Percentiles rank a stretch among this genome's conserved stretches.
Evolutionary conservation across 2,329 filamentous ascomycete genomes (phyloP).

Genomic region (Cryoendolithus antarcticus): DNA sequence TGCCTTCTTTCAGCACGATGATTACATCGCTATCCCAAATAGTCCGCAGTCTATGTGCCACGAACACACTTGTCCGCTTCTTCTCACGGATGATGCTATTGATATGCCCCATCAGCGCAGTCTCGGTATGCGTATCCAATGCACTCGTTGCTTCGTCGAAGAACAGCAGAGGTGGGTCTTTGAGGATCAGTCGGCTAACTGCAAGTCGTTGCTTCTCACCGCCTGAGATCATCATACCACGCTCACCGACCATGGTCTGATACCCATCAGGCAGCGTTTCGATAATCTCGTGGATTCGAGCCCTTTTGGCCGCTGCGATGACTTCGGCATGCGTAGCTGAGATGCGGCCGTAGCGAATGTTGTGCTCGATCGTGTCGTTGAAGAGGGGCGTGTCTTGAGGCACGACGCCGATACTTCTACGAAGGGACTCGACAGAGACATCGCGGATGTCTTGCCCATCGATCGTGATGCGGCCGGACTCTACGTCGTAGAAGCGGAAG

Average conservation of each 20-base stretch:
- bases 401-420: conserved; percentile 81
- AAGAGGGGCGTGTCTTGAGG: conserved; percentile 95
- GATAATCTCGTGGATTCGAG: conserved; percentile 75
- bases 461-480: conserved; percentile 73
- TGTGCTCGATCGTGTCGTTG: conserved; percentile 91
- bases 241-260: conserved; percentile 79
- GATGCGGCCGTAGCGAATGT: conserved; percentile 84
- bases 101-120: conserved; percentile 80
- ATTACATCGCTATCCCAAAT: conserved; percentile 89
- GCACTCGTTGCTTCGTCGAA: conserved; percentile 93
- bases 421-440: conserved; percentile 69
- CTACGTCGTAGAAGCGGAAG: conserved; percentile 89
- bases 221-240: conserved; percentile 89
- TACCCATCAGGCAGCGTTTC: conserved; percentile 70
- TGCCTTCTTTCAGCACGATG: conserved; percentile 74
- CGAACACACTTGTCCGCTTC: conserved; percentile 79
- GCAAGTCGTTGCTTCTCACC: conserved; percentile 89
- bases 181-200: conserved; percentile 69
- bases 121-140: conserved; percentile 85
- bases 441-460: conserved; percentile 86
- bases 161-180: conserved; percentile 81
- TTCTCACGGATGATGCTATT: conserved; percentile 86
- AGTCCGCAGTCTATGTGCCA: conserved; percentile 82
- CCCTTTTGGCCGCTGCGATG: conserved; percentile 63
- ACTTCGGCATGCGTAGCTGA: conserved; percentile 63